Percentiles rank a stretch among this genome's conserved stretches.
Evolutionary conservation across 139 green algal species (phyloP).

Genomic region (Volvox africanus): DNA sequence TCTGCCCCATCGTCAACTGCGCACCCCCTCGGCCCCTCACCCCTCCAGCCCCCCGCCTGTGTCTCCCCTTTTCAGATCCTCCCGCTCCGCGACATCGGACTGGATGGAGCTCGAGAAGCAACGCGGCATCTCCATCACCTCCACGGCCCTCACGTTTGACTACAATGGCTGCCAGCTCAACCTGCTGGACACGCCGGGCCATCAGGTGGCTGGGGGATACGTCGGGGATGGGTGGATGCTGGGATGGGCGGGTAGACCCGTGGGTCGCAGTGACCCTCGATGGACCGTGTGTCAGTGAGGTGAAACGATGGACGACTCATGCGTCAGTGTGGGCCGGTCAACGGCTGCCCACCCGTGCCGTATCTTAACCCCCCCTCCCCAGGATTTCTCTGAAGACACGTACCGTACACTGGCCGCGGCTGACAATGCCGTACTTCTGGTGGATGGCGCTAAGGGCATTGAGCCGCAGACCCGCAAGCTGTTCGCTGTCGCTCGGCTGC

Average conservation of each 20-base stretch:
- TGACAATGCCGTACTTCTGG: conserved; percentile 87
- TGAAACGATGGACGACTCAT: not conserved
- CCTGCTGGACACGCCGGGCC: conserved; percentile 84
- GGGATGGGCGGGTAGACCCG: not conserved
- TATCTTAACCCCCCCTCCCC: not conserved
- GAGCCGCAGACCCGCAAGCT: conserved; percentile 66
- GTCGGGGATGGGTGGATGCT: not conserved
- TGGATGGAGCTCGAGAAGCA: conserved; percentile 89
- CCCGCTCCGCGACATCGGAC: conserved; percentile 69
- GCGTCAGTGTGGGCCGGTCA: not conserved
- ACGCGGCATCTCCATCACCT: conserved; percentile 83
- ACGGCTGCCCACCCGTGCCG: not conserved
- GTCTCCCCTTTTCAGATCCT: not conserved
- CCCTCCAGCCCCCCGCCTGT: not conserved
- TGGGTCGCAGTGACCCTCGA: not conserved
- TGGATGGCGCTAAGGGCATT: conserved; percentile 75
- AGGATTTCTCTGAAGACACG: conserved; percentile 78
- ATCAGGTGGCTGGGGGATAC: conserved; percentile 50
- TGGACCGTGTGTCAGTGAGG: not conserved
- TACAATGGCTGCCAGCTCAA: conserved; percentile 73
- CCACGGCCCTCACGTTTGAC: conserved; percentile 82
- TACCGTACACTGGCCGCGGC: conserved; percentile 82
- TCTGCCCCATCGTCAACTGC: too few species aligned
- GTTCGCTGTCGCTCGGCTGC: conserved; percentile 73
- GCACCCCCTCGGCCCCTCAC: not conserved